Evolutionary conservation across 345 rosid species (phyloP).

Genomic region (Populus deltoides): DNA sequence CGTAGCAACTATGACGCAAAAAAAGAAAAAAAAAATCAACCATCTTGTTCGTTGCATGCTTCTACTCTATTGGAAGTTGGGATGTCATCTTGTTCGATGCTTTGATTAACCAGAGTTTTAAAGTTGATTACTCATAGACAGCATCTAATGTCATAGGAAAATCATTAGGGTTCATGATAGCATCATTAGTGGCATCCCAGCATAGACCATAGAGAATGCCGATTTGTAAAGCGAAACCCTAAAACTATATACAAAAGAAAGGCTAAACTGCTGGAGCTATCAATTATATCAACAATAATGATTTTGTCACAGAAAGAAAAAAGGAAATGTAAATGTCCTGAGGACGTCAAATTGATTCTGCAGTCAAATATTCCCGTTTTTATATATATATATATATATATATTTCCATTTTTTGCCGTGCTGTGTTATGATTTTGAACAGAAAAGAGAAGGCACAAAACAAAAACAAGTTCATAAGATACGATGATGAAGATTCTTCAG

Average conservation of each 20-base stretch:
- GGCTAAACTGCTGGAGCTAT: neutral
- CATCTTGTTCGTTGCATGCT: neutral
- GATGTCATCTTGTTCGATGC: neutral
- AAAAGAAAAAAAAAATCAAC: no score
- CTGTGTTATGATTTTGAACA: neutral
- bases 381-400: neutral
- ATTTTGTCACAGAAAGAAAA: neutral
- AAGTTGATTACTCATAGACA: neutral
- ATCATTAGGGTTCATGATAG: constrained; percentile 16
- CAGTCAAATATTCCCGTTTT: neutral
- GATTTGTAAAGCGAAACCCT: neutral
- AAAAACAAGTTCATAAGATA: neutral
- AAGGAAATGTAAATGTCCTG: neutral
- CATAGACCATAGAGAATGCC: constrained; percentile 8
- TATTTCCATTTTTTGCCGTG: neutral
- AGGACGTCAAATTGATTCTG: neutral
- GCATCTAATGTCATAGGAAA: neutral
- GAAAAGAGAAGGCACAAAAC: neutral
- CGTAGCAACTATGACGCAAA: fast-evolving
- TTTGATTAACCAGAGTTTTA: neutral
- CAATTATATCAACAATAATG: neutral
- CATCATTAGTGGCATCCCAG: constrained; percentile 18
- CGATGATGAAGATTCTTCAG: neutral
- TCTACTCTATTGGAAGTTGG: neutral
- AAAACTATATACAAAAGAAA: no score